Evolutionary conservation across 805 yeast species (phyloP).

Genomic region (Metschnikowia matae): DNA sequence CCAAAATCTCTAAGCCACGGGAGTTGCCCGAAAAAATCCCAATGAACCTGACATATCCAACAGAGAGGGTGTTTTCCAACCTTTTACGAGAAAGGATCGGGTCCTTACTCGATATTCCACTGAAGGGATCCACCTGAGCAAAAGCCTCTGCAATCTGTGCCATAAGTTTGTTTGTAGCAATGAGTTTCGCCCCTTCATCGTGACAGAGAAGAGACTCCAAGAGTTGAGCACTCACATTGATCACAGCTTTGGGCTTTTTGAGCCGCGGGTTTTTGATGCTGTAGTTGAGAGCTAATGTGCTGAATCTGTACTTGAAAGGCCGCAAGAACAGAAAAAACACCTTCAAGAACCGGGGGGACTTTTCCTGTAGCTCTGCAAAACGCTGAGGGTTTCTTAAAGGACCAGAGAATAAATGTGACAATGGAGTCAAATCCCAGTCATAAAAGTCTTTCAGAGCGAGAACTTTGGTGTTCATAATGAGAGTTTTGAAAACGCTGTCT

Average conservation of each 20-base stretch:
- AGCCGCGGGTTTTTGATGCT: conserved; percentile 11
- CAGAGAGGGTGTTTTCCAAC: conserved; percentile 59
- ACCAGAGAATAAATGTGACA: conserved; percentile 72
- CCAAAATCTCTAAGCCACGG: conserved; percentile 65
- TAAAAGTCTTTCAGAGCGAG: conserved; percentile 72
- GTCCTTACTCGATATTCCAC: conserved; percentile 68
- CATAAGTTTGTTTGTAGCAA: conserved; percentile 69
- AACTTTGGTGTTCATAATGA: conserved; percentile 67
- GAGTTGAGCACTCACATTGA: conserved; percentile 72
- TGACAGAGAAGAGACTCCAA: conserved; percentile 60
- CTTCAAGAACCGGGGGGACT: conserved; percentile 81
- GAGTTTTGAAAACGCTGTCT: conserved; percentile 61
- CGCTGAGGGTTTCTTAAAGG: conserved; percentile 71
- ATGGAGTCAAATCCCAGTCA: conserved; percentile 83
- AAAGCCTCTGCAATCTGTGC: conserved; percentile 88
- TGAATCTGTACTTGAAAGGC: conserved; percentile 84
- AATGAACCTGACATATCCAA: conserved; percentile 74
- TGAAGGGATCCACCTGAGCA: conserved; percentile 76
- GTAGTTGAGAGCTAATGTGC: conserved; percentile 22
- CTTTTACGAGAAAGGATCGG: conserved; percentile 66
- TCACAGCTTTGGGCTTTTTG: conserved; percentile 53
- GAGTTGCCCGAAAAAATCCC: conserved; percentile 63
- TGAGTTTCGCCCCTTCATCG: conserved; percentile 61
- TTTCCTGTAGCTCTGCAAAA: conserved; percentile 68
- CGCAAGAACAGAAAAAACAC: conserved; percentile 81